Conservation (phyloP, 768 basidiomycete genomes). For the Lentinula sp. region DNA sequence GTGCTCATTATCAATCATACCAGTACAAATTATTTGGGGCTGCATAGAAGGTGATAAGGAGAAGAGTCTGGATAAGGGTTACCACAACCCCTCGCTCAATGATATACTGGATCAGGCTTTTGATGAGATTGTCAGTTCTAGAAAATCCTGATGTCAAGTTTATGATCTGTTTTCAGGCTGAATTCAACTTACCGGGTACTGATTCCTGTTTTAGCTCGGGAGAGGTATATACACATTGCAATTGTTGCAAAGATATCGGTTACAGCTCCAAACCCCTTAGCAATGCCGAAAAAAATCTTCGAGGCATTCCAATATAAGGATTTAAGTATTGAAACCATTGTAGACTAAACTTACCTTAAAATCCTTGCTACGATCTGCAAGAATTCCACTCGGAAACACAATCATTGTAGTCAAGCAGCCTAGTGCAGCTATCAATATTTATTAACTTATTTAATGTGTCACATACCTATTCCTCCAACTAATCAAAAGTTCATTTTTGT, state of each 20-base stretch:
- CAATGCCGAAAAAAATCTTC: conserved; percentile 37
- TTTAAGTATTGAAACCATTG: not conserved
- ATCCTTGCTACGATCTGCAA: conserved; percentile 19
- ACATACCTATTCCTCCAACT: conserved; percentile 26
- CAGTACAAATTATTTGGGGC: conserved; percentile 29
- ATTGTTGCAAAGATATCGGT: conserved; percentile 39
- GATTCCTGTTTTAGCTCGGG: conserved; percentile 31
- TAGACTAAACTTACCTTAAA: conserved; percentile 22
- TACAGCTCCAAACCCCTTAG: conserved; percentile 36
- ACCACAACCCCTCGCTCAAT: conserved; percentile 39
- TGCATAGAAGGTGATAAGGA: conserved; percentile 36
- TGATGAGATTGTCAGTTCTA: conserved; percentile 34
- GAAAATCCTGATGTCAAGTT: not conserved
- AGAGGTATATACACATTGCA: conserved; percentile 36
- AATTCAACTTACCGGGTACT: conserved; percentile 21
- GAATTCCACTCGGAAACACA: conserved; percentile 24
- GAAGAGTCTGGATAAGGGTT: conserved; percentile 33
- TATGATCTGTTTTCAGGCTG: not conserved
- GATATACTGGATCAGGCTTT: conserved; percentile 30
- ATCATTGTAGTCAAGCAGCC: conserved; percentile 30
- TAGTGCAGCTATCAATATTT: too few species aligned
- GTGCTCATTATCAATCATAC: conserved; percentile 15
- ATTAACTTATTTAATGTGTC: not conserved
- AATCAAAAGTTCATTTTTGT: too few species aligned
- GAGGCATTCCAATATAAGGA: not conserved